Evolutionary conservation across 805 yeast genomes (phyloP), one percentile per base, ranked within the genome.

Genomic region (Myxozyma neotropica): DNA sequence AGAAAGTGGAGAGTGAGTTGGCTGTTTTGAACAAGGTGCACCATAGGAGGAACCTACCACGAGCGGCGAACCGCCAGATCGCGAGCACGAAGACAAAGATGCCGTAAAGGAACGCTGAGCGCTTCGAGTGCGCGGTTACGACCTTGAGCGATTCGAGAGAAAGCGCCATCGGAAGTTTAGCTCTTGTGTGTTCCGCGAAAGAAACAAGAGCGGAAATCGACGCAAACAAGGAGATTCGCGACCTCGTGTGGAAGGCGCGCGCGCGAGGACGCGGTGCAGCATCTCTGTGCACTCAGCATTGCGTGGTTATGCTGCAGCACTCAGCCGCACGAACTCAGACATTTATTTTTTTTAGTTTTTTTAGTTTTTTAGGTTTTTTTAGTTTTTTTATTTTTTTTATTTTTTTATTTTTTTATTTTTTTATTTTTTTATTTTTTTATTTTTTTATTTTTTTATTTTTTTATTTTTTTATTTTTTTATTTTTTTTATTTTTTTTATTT

Each of bases 41-140:
- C 4, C 2, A 19, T n/a, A 26, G 27, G 24, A 13, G 33, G 43
- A 27, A n/a, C 60, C 29, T 35, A 61, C 65, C 66, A 29, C 35
- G n/a, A 8, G 44, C 21, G 21, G 60, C 64, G 51, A 47, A 55
- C 17, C 66, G 55, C 58, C 58, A 55, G 44, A 62, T 49, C 31
- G 66, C 63, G 31, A 60, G 35, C 17, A 55, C 17, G 36, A 62
- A 26, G 35, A 62, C 61, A 27, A 51, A 29, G 24, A 42, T 21
- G 49, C 47, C 66, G 53, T 60, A 62, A 46, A 40, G 5, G 44
- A 52, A 45, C 33, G 57, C 29, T 12, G 55, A 47, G 43, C 59
- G 58, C 45, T 36, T 39, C 13, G 45, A 26, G 43, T 61, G 65
- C 15, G 47, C 56, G 33, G 44, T 27, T 8, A 49, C 38, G 43